Conservation (phyloP, 352 stramenopile genomes). For the Pythium plurisporium region DNA sequence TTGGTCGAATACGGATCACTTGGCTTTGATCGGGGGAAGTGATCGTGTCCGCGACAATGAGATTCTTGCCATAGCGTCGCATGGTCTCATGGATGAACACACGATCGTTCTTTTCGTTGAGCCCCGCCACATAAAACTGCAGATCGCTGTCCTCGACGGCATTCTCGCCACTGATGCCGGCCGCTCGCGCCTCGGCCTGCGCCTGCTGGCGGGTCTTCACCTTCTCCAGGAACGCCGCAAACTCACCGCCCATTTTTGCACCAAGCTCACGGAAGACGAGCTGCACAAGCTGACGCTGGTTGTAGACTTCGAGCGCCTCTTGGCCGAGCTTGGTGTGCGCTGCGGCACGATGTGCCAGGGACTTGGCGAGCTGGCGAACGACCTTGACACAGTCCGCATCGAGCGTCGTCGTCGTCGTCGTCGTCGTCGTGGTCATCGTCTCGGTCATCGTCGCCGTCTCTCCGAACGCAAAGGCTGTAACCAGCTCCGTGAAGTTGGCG, state of each 20-base stretch:
- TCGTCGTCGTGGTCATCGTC: neutral
- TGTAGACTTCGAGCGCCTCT: constrained; percentile 39
- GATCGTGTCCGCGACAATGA: constrained; percentile 84
- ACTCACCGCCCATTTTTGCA: constrained; percentile 63
- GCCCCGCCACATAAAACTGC: constrained; percentile 67
- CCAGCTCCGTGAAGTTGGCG: constrained; percentile 15
- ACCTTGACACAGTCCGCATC: constrained; percentile 5
- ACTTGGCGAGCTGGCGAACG: constrained; percentile 17
- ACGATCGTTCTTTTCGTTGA: constrained; percentile 87
- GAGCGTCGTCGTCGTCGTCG: neutral
- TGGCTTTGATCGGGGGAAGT: constrained; percentile 75
- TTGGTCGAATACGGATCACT: constrained; percentile 65
- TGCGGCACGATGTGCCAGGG: neutral
- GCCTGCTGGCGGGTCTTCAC: constrained; percentile 37
- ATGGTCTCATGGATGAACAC: constrained; percentile 90
- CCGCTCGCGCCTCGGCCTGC: constrained; percentile 1
- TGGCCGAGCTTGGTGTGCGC: constrained; percentile 12
- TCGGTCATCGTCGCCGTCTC: neutral
- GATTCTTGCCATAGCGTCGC: constrained; percentile 64
- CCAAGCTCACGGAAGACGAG: constrained; percentile 61
- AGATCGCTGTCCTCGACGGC: constrained; percentile 27
- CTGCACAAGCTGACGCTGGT: constrained; percentile 46
- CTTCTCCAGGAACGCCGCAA: constrained; percentile 64
- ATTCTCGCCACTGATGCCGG: neutral
- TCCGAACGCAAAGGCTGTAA: constrained; percentile 14